Conservation (phyloP, 331 rosid species). For the Ulmus americana region DNA sequence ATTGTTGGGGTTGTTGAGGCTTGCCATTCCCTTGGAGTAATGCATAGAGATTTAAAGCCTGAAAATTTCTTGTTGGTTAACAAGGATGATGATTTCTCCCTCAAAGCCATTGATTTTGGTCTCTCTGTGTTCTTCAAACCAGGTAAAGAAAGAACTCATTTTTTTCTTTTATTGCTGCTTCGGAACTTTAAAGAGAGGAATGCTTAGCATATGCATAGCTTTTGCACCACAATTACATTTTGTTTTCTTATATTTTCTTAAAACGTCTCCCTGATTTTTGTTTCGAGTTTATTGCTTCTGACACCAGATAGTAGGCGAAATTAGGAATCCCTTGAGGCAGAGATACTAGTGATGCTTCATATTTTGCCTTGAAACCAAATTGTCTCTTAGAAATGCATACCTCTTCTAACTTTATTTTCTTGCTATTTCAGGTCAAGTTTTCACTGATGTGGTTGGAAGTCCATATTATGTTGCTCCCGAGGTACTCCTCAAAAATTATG, state of each 20-base stretch:
- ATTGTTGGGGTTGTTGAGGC: slow-evolving; percentile 99
- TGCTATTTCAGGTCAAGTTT: slow-evolving; percentile 66
- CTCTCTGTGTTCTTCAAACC: slow-evolving; percentile 98
- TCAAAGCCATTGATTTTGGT: slow-evolving; percentile 97
- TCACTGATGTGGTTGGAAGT: slow-evolving; percentile 98
- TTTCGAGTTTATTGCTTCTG: slow-evolving; percentile 3
- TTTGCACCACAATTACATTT: neutral
- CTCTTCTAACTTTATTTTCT: slow-evolving; percentile 6
- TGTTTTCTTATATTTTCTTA: neutral
- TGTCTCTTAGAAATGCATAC: slow-evolving; percentile 11
- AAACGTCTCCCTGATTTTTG: neutral
- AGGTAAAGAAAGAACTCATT: slow-evolving; percentile 36
- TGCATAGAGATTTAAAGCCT: slow-evolving; percentile 98
- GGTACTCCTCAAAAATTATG: slow-evolving; percentile 96
- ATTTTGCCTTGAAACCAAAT: neutral
- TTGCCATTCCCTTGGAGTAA: slow-evolving; percentile 96
- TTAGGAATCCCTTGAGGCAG: too few species aligned
- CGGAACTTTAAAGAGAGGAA: neutral
- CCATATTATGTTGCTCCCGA: slow-evolving; percentile 99
- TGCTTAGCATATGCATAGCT: neutral
- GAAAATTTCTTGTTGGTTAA: slow-evolving; percentile 88
- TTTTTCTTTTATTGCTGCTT: slow-evolving; percentile 6
- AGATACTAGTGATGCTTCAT: neutral
- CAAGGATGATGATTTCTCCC: slow-evolving; percentile 94
- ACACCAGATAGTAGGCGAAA: neutral